phyloP scores from a whole-genome alignment of 2,329 filamentous ascomycete genomes.

The Microsporum ferrugineum region DNA sequence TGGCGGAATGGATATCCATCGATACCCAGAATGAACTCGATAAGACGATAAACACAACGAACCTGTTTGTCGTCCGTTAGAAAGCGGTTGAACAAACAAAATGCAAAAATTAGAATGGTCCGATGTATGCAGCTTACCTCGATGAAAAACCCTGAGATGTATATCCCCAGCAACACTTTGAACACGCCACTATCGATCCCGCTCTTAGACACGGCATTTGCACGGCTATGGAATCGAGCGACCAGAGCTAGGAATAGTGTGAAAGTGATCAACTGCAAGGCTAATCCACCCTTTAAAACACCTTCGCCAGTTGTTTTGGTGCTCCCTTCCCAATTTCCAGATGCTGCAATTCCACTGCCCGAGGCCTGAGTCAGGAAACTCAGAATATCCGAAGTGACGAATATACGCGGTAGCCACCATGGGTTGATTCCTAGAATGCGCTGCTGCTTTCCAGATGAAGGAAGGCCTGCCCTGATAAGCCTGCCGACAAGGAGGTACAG shows the following conservation, averaged over 20 bases:
- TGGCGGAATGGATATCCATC: conserved; percentile 40
- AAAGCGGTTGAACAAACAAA: not conserved
- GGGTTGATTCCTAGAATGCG: conserved; percentile 30
- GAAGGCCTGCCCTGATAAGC: conserved; percentile 33
- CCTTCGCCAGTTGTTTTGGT: conserved; percentile 31
- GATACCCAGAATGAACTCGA: conserved; percentile 44
- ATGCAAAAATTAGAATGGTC: not conserved
- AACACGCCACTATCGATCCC: conserved; percentile 27
- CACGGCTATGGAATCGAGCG: conserved; percentile 29
- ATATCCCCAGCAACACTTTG: conserved; percentile 34
- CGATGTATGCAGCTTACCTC: conserved; percentile 28
- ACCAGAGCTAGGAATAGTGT: conserved; percentile 33
- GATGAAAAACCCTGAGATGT: conserved; percentile 36
- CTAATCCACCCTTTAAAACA: conserved; percentile 35
- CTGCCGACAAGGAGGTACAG: conserved; percentile 44
- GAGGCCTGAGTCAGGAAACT: conserved; percentile 37
- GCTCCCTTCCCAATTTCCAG: conserved; percentile 34
- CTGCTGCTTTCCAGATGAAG: conserved; percentile 19
- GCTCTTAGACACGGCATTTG: conserved; percentile 14
- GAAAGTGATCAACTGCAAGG: conserved; percentile 34
- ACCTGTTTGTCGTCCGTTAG: conserved; percentile 22
- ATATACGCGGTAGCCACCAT: conserved; percentile 35
- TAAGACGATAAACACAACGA: conserved; percentile 43
- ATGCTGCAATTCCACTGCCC: conserved; percentile 36
- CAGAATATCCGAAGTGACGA: conserved; percentile 38